Conservation (phyloP, 805 yeast genomes). For the Candida boleticola region DNA sequence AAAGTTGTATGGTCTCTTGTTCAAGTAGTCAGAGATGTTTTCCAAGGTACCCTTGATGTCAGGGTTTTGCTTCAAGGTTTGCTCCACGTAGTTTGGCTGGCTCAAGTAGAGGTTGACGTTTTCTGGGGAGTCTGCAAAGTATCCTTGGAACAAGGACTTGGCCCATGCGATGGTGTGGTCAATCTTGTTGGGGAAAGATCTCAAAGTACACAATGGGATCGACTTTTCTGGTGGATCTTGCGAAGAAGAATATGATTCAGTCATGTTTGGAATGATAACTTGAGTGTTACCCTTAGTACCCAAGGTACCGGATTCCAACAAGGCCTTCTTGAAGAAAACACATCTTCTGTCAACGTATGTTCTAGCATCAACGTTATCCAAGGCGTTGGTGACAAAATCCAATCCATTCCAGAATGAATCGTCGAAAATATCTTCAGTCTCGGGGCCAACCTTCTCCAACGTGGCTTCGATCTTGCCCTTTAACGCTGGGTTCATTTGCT, state of each 20-base stretch:
- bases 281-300: conserved; percentile 99
- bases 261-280: conserved; percentile 87
- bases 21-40: conserved; percentile 72
- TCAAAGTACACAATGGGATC: conserved; percentile 93
- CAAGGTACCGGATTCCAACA: conserved; percentile 93
- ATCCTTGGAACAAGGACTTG: conserved; percentile 88
- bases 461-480: conserved; percentile 70
- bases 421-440: conserved; percentile 82
- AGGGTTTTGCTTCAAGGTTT: conserved; percentile 85
- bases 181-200: conserved; percentile 96
- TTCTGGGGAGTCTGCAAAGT: conserved; percentile 86
- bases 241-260: conserved; percentile 94
- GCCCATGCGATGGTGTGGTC: conserved; percentile 99
- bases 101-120: conserved; percentile 87
- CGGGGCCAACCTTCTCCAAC: conserved; percentile 89
- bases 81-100: conserved; percentile 91
- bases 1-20: conserved; percentile 80
- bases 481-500: conserved; percentile 81
- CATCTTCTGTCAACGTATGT: conserved; percentile 97
- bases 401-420: conserved; percentile 81
- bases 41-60: conserved; percentile 86
- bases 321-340: conserved; percentile 85
- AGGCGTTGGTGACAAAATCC: conserved; percentile 92
- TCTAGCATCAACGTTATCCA: conserved; percentile 97
- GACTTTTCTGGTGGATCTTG: conserved; percentile 99